Percentiles rank a stretch among this genome's conserved stretches.
These are phyloP conservation scores for Suhomyces anneliseae DNA, from an alignment of 1,139 yeast genomes.

Conservation along the genomic window DNA sequence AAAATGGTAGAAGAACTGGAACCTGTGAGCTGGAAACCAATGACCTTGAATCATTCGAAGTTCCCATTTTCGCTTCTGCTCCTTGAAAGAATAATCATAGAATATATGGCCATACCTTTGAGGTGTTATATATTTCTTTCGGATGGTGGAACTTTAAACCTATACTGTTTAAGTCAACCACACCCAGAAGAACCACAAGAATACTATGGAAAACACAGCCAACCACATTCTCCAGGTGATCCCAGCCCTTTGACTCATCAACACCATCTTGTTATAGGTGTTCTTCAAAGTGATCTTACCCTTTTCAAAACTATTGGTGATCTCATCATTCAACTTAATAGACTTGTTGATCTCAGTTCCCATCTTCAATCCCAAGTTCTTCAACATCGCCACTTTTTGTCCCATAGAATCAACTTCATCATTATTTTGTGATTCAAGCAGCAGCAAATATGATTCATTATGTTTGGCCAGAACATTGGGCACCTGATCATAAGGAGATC, in stretches of 20 bases:
- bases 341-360: constrained; percentile 84
- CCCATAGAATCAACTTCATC: constrained; percentile 72
- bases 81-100: no score
- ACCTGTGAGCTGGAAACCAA: no score
- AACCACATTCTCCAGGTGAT: constrained; percentile 82
- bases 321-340: constrained; percentile 57
- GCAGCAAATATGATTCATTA: constrained; percentile 59
- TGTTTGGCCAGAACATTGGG: constrained; percentile 41
- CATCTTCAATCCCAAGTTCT: constrained; percentile 70
- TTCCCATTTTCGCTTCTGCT: no score
- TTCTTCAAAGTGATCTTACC: constrained; percentile 54
- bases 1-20: no score
- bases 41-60: no score
- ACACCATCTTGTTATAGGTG: constrained; percentile 72
- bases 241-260: constrained; percentile 82
- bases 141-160: not conserved
- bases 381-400: constrained; percentile 67
- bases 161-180: constrained; percentile 53
- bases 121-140: not conserved
- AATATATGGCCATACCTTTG: no score
- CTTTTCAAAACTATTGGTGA: constrained; percentile 47
- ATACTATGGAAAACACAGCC: constrained; percentile 59
- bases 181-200: constrained; percentile 75
- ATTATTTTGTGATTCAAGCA: constrained; percentile 82
- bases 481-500: constrained; percentile 53